Evolutionary conservation across 495 filamentous ascomycete genomes (phyloP), one percentile per base, ranked within the genome.

Genomic region (Terfezia boudieri): DNA sequence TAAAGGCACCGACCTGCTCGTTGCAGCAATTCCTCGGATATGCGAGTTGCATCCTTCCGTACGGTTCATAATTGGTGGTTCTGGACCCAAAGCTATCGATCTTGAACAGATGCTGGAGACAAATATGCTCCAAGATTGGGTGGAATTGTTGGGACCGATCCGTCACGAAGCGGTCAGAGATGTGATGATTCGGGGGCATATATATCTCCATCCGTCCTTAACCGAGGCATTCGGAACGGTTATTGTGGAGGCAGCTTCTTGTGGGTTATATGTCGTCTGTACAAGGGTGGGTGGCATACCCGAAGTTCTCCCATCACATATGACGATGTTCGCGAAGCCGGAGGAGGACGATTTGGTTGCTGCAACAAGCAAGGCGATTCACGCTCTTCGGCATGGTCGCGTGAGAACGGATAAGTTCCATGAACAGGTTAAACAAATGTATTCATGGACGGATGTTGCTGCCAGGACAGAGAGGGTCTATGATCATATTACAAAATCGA

Each of bases 171-270:
- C 96, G 59, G 90, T 98, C 1, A 79, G 90, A 41, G 84, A 96
- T 67, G 89, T 98, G n/a, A 98, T 98, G 90, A 82, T 94, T 9
- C 76, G 86, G 51, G 90, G 90, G 0, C 87, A 98, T 61, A 92
- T 98, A 55, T 96, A 96, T 66, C 77, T 98, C 0, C 89, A 96
- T 65, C 92, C 90, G 0, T 86, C 81, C 35, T 73, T 98, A 36
- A 98, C 90, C 0, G 90, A 98, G 68, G 90, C 90, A 9, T 98
- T 98, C 61, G 90, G 90, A 2, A 98, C 90, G 0, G 90, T 98
- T 22, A 84, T 98, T 52, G 90, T 98, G 37, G 90, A 98, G 70
- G 90, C 90, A 10, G 90, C 90, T 7, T 86, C 80, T 59, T 98
- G 90, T 61, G 90, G 90, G 2, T 69, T 98, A 2, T 95, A 95